phyloP scores from a whole-genome alignment of 495 filamentous ascomycete genomes.

The Aspergillus saccharolyticus region DNA sequence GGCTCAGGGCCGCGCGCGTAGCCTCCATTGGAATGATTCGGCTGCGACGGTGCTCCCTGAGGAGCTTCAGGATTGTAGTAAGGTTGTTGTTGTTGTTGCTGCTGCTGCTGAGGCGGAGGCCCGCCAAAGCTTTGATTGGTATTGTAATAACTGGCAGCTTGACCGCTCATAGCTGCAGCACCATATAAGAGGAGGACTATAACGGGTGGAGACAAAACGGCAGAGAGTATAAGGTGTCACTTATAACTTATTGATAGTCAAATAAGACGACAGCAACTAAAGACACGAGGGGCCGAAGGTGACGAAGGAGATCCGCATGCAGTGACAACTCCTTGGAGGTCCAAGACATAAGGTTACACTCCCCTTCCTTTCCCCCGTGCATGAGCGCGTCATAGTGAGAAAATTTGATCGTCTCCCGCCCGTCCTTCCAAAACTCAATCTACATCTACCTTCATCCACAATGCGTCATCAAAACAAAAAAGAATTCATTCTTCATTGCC shows the following conservation, averaged over 20 bases:
- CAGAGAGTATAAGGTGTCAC: too few relatives aligned
- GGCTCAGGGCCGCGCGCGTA: conserved; percentile 24
- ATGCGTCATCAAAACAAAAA: background rate
- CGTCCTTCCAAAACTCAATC: background rate
- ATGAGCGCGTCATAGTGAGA: background rate
- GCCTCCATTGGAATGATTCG: conserved; percentile 11
- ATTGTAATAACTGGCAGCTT: conserved; percentile 41
- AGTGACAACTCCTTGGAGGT: background rate
- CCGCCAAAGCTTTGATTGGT: conserved; percentile 24
- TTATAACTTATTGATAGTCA: too few relatives aligned
- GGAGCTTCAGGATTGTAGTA: conserved; percentile 13
- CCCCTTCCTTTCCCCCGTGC: too few relatives aligned
- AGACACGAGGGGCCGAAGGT: background rate
- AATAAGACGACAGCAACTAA: too few relatives aligned
- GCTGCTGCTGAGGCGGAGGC: conserved; percentile 17
- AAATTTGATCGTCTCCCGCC: background rate
- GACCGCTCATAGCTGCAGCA: conserved; percentile 36
- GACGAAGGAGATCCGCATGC: background rate
- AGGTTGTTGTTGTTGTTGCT: conserved; percentile 8
- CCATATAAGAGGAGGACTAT: too few relatives aligned
- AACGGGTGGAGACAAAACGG: too few relatives aligned
- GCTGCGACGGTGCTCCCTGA: background rate
- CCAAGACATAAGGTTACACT: background rate
- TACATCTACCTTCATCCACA: background rate
- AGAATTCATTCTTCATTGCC: background rate